Evolutionary conservation across 2,329 filamentous ascomycete genomes (phyloP).

Genomic region (Hymenoscyphus occultus): DNA sequence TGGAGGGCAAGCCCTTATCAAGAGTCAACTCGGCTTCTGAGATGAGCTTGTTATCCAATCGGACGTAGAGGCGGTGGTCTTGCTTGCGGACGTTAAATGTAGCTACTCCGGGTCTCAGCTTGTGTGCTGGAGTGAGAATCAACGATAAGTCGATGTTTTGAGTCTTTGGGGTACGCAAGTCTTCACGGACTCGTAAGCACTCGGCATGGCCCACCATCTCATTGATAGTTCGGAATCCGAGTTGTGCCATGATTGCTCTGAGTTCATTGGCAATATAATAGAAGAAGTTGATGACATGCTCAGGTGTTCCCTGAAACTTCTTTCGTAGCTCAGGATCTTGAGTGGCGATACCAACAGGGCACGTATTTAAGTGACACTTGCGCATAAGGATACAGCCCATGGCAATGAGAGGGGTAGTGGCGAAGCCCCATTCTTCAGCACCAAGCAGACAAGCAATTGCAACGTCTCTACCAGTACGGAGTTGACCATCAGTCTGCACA

Average conservation of each 20-base stretch:
- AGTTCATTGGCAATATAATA: constrained; percentile 97
- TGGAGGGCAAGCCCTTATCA: constrained; percentile 87
- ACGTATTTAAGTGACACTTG: constrained; percentile 63
- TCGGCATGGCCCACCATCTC: constrained; percentile 97
- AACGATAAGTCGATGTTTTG: constrained; percentile 90
- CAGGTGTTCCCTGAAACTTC: constrained; percentile 90
- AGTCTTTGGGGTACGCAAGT: constrained; percentile 83
- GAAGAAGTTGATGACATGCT: constrained; percentile 91
- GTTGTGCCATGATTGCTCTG: constrained; percentile 92
- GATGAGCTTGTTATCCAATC: constrained; percentile 95
- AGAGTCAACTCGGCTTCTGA: constrained; percentile 91
- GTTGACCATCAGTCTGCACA: constrained; percentile 92
- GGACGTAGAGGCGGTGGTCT: constrained; percentile 88
- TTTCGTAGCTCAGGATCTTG: constrained; percentile 91
- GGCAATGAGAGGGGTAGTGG: constrained; percentile 88
- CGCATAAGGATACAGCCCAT: constrained; percentile 98
- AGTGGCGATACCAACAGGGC: constrained; percentile 91
- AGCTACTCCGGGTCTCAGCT: constrained; percentile 86
- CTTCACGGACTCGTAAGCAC: constrained; percentile 79
- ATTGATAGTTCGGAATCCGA: constrained; percentile 92
- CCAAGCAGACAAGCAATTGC: constrained; percentile 92
- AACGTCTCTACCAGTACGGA: constrained; percentile 88
- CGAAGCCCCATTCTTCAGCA: constrained; percentile 98
- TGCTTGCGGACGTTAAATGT: constrained; percentile 98
- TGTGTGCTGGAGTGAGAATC: constrained; percentile 93